Base-by-base conservation (phyloP, 306 rosid species). In the Medicago arabica region DNA sequence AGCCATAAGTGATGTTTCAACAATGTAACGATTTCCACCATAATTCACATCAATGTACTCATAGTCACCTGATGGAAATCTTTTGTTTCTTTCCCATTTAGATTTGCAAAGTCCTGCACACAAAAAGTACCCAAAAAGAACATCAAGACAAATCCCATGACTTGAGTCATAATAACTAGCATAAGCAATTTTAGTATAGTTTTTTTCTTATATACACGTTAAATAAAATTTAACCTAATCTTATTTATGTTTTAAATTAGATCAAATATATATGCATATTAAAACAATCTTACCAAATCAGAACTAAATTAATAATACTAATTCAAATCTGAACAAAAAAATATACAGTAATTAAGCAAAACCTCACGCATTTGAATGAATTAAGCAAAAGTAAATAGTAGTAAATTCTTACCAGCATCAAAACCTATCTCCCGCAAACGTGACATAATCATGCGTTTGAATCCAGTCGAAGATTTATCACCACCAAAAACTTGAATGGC, bases 391-490 rank as follows among this genome's bases (percentile, higher is more conserved):
- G 13, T 55, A 55, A 57, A 57, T 9, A 19, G 34, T 9, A 11
- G 9, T 8, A 34, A 34, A 34, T 34, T 34, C 5, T 54, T 58
- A 58, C 99, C 99, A 8, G 99, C 97, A 80, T 95, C 99, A 55
- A 95, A 85, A 50, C 96, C 97, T 58, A 59, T 85, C 3, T 82
- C 86, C 1, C 99, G 83, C 73, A 95, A 82, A 11, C 68, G 86
- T 44, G 90, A 59, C 96, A 92, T 90, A 43, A 95, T 74, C 7
- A 63, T 60, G 47, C 99, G 89, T 78, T 92, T 95, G 75, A 86
- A 88, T 15, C 50, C 87, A 0, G 60, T 78, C 6, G 76, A 82
- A 38, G 84, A 82, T 2, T 28, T 40, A 17, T 78, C 86, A 4
- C 78, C 86, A 1, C 58, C 50, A 3, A 67, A 40, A 8, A 70